Conservation (phyloP, 2,329 filamentous ascomycete genomes). For the Cladophialophora exuberans region DNA sequence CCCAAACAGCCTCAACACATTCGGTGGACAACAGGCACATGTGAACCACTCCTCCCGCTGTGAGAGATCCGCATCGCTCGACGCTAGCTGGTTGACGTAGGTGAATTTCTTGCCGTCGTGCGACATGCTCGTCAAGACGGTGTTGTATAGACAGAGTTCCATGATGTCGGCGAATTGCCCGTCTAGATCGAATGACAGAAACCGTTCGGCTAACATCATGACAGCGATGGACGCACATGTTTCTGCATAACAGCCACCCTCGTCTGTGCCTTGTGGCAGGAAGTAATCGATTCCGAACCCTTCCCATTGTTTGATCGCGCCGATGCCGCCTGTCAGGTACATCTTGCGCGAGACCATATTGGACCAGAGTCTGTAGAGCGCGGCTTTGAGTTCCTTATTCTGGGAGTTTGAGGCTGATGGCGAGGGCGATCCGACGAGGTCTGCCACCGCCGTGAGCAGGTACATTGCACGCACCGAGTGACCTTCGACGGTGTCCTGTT, state of each 20-base stretch:
- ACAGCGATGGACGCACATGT: constrained; percentile 64
- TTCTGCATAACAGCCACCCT: constrained; percentile 66
- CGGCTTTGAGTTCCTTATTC: constrained; percentile 39
- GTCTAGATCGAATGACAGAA: constrained; percentile 59
- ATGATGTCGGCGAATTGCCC: constrained; percentile 61
- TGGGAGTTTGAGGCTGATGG: constrained; percentile 32
- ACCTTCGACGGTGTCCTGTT: constrained; percentile 60
- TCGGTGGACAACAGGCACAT: constrained; percentile 64
- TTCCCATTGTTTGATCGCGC: constrained; percentile 61
- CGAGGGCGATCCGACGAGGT: constrained; percentile 51
- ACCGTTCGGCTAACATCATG: constrained; percentile 62
- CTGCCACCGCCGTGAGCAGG: constrained; percentile 61
- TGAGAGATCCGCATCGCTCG: constrained; percentile 54
- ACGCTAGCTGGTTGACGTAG: constrained; percentile 65
- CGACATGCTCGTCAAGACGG: constrained; percentile 61
- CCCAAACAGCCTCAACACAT: constrained; percentile 59
- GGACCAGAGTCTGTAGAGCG: constrained; percentile 57
- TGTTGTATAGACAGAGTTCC: constrained; percentile 65
- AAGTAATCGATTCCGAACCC: constrained; percentile 64
- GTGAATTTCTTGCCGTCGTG: constrained; percentile 61
- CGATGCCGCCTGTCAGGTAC: constrained; percentile 66
- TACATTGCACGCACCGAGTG: constrained; percentile 66
- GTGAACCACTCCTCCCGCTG: constrained; percentile 62
- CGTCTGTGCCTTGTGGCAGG: constrained; percentile 61
- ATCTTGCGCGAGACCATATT: constrained; percentile 66